Percentiles rank a stretch among this genome's conserved stretches.
Conservation (phyloP, 768 basidiomycete species). For the Mycena epipterygia region DNA sequence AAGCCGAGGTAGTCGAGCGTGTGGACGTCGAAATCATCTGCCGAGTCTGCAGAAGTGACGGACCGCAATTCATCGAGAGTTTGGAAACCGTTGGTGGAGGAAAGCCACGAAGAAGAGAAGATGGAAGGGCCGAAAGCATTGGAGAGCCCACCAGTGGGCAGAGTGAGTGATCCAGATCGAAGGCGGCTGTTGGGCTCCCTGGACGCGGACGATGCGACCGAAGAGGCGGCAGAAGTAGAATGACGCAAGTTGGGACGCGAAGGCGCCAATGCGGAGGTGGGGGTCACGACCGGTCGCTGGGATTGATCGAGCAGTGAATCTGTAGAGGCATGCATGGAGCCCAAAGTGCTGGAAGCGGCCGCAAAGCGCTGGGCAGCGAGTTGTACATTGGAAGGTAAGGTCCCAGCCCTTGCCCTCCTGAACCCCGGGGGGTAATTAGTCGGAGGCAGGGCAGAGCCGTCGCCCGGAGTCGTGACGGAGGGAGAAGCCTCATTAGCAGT, state of each 20-base stretch:
- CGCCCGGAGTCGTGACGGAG: constrained; percentile 69
- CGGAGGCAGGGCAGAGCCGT: constrained; percentile 71
- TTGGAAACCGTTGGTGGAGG: constrained; percentile 72
- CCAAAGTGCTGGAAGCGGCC: constrained; percentile 71
- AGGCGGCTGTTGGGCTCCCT: constrained; percentile 85
- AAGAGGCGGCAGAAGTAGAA: constrained; percentile 75
- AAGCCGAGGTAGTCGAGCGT: constrained; percentile 97
- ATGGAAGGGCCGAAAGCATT: constrained; percentile 91
- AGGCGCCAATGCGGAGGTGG: constrained; percentile 59
- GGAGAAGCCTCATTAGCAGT: constrained; percentile 78
- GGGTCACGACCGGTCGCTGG: constrained; percentile 65
- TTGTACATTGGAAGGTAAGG: constrained; percentile 95
- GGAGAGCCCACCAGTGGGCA: constrained; percentile 81
- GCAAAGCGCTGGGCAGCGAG: constrained; percentile 88
- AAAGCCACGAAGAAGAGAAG: constrained; percentile 92
- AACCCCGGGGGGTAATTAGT: constrained; percentile 89
- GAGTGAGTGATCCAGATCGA: constrained; percentile 92
- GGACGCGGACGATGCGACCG: constrained; percentile 63
- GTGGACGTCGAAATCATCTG: constrained; percentile 92
- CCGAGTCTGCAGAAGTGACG: constrained; percentile 82
- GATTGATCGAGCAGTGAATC: constrained; percentile 62
- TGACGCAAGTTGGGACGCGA: constrained; percentile 81
- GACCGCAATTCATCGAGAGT: constrained; percentile 87
- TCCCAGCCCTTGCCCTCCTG: constrained; percentile 96
- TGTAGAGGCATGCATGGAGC: constrained; percentile 58